Percentiles rank a stretch among this genome's conserved stretches.
Conservation (phyloP, 768 basidiomycete species). For the Tricholoma terreum region DNA sequence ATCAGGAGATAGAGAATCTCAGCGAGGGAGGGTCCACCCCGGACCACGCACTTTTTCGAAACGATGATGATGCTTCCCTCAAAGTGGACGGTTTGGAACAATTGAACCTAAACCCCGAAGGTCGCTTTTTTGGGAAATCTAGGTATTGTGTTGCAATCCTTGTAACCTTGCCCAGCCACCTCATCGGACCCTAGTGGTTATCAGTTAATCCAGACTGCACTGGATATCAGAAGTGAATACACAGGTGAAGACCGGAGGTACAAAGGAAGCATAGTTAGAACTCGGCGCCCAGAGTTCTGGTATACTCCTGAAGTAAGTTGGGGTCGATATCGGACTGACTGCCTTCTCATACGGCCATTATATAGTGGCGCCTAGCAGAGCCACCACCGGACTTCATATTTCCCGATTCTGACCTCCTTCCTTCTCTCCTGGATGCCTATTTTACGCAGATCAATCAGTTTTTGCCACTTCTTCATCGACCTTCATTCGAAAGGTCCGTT, state of each 20-base stretch:
- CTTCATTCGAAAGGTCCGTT: constrained; percentile 58
- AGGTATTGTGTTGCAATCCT: constrained; percentile 23
- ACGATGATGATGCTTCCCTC: constrained; percentile 31
- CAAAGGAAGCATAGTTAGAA: constrained; percentile 20
- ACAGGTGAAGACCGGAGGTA: constrained; percentile 33
- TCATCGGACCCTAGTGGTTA: constrained; percentile 35
- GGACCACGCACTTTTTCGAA: constrained; percentile 29
- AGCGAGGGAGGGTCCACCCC: constrained; percentile 35
- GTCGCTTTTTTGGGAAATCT: constrained; percentile 50
- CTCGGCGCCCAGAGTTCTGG: constrained; percentile 50
- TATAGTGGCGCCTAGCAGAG: not conserved
- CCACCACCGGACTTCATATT: constrained; percentile 37
- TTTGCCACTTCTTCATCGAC: constrained; percentile 69
- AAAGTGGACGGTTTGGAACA: constrained; percentile 28
- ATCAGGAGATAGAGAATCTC: constrained; percentile 49
- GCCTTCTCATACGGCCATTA: not conserved
- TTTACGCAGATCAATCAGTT: constrained; percentile 55
- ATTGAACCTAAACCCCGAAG: constrained; percentile 33
- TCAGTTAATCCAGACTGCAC: constrained; percentile 50
- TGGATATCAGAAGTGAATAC: constrained; percentile 55
- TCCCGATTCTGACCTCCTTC: constrained; percentile 53
- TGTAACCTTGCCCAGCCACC: not conserved
- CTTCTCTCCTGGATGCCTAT: constrained; percentile 58
- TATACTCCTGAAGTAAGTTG: constrained; percentile 15
- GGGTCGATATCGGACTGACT: not conserved